Evolutionary conservation across 2,329 filamentous ascomycete genomes (phyloP).

Genomic region (Fusarium floridanum): DNA sequence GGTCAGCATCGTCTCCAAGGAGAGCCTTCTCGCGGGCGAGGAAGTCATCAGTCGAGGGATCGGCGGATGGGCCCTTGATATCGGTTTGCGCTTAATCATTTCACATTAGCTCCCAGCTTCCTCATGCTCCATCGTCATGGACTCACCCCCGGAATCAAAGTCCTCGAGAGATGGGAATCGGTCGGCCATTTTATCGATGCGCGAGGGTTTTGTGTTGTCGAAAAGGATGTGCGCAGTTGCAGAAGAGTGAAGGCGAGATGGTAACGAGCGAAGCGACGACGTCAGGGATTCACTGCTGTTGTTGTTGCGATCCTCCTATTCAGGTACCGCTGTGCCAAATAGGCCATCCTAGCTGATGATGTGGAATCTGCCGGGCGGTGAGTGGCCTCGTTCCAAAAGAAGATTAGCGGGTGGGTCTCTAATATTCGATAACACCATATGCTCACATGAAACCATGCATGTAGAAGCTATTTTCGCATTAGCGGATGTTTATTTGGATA

Average conservation of each 20-base stretch:
- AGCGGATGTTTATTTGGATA: constrained; percentile 41
- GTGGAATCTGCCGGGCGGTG: constrained; percentile 56
- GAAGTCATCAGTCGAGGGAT: constrained; percentile 82
- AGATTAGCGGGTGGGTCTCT: constrained; percentile 17
- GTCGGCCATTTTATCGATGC: constrained; percentile 73
- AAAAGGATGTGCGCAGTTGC: constrained; percentile 1
- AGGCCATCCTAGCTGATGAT: constrained; percentile 45
- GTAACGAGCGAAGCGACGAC: constrained; percentile 17
- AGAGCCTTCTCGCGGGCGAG: constrained; percentile 90
- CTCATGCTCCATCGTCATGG: constrained; percentile 27
- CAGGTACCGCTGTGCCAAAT: constrained; percentile 42
- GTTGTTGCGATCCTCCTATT: constrained; percentile 46
- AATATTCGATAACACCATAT: constrained; percentile 41
- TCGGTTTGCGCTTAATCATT: constrained; percentile 73
- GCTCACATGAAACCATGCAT: constrained; percentile 34
- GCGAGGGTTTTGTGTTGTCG: neutral
- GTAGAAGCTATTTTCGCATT: constrained; percentile 40
- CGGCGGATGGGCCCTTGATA: constrained; percentile 68
- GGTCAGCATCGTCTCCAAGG: constrained; percentile 92
- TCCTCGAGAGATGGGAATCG: constrained; percentile 85
- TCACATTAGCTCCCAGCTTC: constrained; percentile 34
- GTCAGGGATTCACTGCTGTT: constrained; percentile 34
- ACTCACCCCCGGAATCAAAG: constrained; percentile 75
- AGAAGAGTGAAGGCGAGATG: neutral
- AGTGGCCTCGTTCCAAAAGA: constrained; percentile 16